Conservation (phyloP, 306 rosid species). For the Dryas drummondii region DNA sequence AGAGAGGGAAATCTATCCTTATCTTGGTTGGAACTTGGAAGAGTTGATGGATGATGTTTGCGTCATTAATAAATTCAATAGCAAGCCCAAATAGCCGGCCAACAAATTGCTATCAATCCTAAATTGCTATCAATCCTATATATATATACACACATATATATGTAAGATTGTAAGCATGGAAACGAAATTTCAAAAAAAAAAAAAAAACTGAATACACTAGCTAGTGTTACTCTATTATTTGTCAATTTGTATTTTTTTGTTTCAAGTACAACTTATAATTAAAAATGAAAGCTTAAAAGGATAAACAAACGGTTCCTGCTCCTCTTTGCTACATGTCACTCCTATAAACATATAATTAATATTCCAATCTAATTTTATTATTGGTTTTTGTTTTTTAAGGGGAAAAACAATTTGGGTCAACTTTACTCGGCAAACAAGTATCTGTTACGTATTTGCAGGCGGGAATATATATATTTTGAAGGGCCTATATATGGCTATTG, state of each 20-base stretch:
- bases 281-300: too few relatives aligned
- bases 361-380: background rate
- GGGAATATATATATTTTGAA: background rate
- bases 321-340: background rate
- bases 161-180: background rate
- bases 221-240: background rate
- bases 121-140: background rate
- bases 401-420: conserved; percentile 5
- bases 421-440: conserved; percentile 1
- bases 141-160: background rate
- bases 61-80: background rate
- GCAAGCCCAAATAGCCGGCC: background rate
- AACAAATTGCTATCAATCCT: background rate
- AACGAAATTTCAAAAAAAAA: background rate
- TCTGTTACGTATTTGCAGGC: background rate
- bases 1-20: background rate
- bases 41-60: background rate
- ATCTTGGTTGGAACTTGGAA: background rate
- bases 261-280: too few relatives aligned
- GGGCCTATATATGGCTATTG: background rate
- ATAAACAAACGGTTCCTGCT: background rate
- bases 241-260: background rate
- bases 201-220: background rate
- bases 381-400: background rate
- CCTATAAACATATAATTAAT: background rate